Base-by-base conservation (phyloP, 2,329 filamentous ascomycete genomes). In the Xylariaceae sp. region DNA sequence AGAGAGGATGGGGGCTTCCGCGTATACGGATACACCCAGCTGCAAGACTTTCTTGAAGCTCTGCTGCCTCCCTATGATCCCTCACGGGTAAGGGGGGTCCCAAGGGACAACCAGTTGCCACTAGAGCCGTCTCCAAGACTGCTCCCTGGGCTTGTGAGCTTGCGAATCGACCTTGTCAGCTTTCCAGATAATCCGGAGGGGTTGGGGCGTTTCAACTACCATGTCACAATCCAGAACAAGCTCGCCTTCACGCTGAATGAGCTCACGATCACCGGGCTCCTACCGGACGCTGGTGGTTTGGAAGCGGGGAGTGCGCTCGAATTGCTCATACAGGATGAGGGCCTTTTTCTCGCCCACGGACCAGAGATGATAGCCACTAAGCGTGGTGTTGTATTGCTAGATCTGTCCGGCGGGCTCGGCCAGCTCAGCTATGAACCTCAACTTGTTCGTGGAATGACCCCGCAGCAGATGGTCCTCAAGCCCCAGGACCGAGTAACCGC, bases 101-200 rank as follows among this genome's bases (percentile, higher is more conserved):
- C 6, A 24, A 6, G 6, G 21, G 21, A 15, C 11, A 43, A 16
- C 31, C 31, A 16, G 32, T 35, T 23, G 35, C 21, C 31, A 42
- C 8, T 36, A n/a, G 26, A 40, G 9, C 42, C 50, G 21, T 51
- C 56, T 5, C 69, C 68, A 13, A 61, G 66, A 24, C 63, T 76
- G 9, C 51, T 76, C 1, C 73, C 73, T 1, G 64, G 59, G 12
- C 60, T 77, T 3, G 58, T 63, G 17, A 62, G 61, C 13, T 55
- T 76, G 28, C 68, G 73, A 24, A 63, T 77, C 23, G 73, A 77
- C 43, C 64, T 76, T 13, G 70, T 76, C 49, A 76, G 76, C 47
- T 77, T 76, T 32, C 64, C 66, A 2, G 65, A 70, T 8, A 56
- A 66, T 2, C 60, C 68, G 18, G n/a, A n/a, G n/a, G n/a, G n/a